These are phyloP conservation scores for Actinidia arguta DNA, from an alignment of 179 eudicot genomes.

Conservation along the genomic window DNA sequence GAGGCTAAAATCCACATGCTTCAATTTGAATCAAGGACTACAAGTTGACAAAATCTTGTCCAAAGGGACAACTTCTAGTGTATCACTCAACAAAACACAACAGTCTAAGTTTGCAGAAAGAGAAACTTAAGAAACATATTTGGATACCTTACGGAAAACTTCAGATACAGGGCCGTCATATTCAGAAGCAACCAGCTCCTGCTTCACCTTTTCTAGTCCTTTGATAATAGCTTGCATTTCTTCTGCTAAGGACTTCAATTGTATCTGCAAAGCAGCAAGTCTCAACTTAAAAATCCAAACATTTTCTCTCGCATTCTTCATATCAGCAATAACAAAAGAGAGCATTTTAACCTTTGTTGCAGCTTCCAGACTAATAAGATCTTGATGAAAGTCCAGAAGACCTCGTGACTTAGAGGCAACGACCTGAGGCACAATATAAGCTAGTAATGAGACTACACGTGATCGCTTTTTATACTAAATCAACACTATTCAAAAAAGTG, in stretches of 20 bases:
- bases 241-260: conserved; percentile 90
- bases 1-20: not conserved
- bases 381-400: conserved; percentile 81
- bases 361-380: conserved; percentile 80
- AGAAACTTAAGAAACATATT: not conserved
- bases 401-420: conserved; percentile 73
- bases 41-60: not conserved
- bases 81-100: not conserved
- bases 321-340: conserved; percentile 11
- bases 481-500: not conserved
- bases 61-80: not conserved
- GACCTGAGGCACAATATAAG: conserved; percentile 46
- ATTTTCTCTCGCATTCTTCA: conserved; percentile 8
- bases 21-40: not conserved
- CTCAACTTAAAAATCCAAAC: not conserved
- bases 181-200: conserved; percentile 74
- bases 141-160: conserved; percentile 64
- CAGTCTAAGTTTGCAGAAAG: not conserved
- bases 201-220: conserved; percentile 79
- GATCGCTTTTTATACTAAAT: not conserved
- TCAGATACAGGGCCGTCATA: conserved; percentile 90
- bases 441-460: not conserved
- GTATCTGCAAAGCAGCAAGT: conserved; percentile 60
- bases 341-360: conserved; percentile 75
- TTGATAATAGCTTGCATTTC: conserved; percentile 94